phyloP scores from a whole-genome alignment of 2,329 filamentous ascomycete species.

The Alternaria triticina region DNA sequence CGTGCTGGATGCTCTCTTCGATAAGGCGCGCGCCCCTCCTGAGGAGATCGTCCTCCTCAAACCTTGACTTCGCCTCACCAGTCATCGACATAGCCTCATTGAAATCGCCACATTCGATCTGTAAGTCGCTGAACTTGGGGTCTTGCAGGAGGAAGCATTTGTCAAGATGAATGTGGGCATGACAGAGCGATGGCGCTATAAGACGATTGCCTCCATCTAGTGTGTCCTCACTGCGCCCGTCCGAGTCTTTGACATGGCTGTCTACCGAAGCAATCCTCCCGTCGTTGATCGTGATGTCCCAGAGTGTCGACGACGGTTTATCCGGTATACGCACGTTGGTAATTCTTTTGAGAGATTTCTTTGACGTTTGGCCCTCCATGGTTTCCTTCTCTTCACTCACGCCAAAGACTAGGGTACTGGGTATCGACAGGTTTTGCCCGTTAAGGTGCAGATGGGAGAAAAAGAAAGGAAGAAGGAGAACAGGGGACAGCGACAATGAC shows the following conservation, averaged over 20 bases:
- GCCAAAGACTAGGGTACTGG: neutral
- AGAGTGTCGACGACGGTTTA: conserved; percentile 37
- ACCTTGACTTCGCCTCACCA: conserved; percentile 66
- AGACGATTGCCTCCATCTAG: conserved; percentile 53
- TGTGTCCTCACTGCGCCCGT: conserved; percentile 31
- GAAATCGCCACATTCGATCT: conserved; percentile 67
- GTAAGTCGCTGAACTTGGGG: conserved; percentile 65
- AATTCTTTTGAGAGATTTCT: conserved; percentile 36
- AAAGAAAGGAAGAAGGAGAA: conserved; percentile 34
- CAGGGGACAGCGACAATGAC: conserved; percentile 16
- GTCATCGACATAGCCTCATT: conserved; percentile 68
- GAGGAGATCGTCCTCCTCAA: conserved; percentile 67
- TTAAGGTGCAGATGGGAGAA: neutral
- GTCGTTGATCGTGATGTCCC: conserved; percentile 47
- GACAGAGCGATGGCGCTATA: conserved; percentile 66
- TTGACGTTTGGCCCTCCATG: conserved; percentile 9
- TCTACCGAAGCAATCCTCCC: conserved; percentile 44
- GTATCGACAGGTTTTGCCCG: neutral
- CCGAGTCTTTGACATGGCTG: conserved; percentile 25
- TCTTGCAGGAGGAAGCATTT: conserved; percentile 67
- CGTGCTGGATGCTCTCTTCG: conserved; percentile 67
- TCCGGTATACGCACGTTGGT: conserved; percentile 44
- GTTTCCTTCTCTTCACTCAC: conserved; percentile 1
- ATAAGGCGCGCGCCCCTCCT: conserved; percentile 69
- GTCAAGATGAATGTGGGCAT: conserved; percentile 76